Base-by-base conservation (phyloP, 257 asterid genomes). In the Hygrophila difformis region DNA sequence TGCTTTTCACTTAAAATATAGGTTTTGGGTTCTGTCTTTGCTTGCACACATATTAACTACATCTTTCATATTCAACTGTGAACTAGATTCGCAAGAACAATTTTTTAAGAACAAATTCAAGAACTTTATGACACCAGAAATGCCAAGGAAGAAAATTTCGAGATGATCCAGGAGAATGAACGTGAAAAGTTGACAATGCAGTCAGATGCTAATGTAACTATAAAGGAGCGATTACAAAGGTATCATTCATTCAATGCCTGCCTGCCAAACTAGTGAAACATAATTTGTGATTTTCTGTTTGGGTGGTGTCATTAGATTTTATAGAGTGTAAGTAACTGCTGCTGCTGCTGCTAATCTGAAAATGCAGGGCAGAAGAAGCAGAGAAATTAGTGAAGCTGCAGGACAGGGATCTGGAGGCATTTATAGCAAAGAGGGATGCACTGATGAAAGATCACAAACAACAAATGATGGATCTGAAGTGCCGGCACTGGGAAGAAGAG, bases 71-170 rank as follows among this genome's bases (percentile, higher is more conserved):
- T 39, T 49, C 53, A 45, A 24, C 35, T 24, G 19, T 53, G 48
- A 46, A 39, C 59, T 61, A 86, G 85, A 87, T n/a, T 65, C 18
- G 29, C 92, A 71, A 54, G 93, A 80, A 46, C 29, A 62, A 16
- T 76, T 71, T 21, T 71, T 67, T 56, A 46, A 36, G 88, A 78
- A 0, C 72, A 68, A 39, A 59, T 78, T 28, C 56, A 68, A 17
- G 43, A 56, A 9, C 50, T 77, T 6, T 62, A 63, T 28, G 76
- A 69, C 24, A 78, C 62, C 35, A 70, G 82, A 67, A 66, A 55
- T 39, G 72, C 16, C 0, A 65, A 77, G 56, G 93, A 77, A 69
- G 87, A 74, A 12, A 24, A 57, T 17, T 75, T 84, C 13, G 93
- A 77, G 62, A 69, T 64, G 51, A 51, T 63, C 18, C 86, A 72